Conservation (phyloP, 345 rosid genomes). For the Sisymbrium altissimum region DNA sequence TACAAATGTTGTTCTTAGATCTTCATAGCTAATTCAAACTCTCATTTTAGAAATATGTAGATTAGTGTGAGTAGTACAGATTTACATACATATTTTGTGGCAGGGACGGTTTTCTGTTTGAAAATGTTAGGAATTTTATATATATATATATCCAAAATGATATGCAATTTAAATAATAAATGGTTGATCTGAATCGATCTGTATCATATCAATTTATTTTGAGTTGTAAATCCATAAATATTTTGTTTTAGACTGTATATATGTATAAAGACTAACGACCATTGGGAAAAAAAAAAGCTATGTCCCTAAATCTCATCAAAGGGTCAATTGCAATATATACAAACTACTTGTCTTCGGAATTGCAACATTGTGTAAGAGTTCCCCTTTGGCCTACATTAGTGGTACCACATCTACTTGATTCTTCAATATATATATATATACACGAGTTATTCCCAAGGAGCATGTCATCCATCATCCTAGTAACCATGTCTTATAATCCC, state of each 20-base stretch:
- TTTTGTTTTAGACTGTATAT: too few relatives aligned
- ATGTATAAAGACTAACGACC: not conserved
- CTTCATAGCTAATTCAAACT: not conserved
- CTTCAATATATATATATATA: conserved; percentile 8
- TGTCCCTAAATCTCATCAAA: conserved; percentile 29
- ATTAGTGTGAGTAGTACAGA: not conserved
- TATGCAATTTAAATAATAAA: not conserved
- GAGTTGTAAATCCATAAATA: not conserved
- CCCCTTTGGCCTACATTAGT: conserved; percentile 39
- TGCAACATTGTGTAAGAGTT: conserved; percentile 38
- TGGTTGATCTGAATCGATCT: not conserved
- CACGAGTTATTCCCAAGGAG: conserved; percentile 14
- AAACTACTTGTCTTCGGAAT: conserved; percentile 27
- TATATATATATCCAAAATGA: too few relatives aligned
- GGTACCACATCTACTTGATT: conserved; percentile 37
- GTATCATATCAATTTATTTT: not conserved
- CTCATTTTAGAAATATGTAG: not conserved
- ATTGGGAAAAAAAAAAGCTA: not conserved
- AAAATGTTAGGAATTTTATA: not conserved
- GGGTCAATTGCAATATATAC: conserved; percentile 23
- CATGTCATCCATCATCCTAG: conserved; percentile 26
- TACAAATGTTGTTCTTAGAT: not conserved
- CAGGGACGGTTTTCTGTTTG: not conserved
- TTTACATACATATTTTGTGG: not conserved
- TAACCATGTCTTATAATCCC: conserved; percentile 17